Evolutionary conservation across 108 stramenopile species (phyloP).

Genomic region (Cyclotella choctawhatcheeana): DNA sequence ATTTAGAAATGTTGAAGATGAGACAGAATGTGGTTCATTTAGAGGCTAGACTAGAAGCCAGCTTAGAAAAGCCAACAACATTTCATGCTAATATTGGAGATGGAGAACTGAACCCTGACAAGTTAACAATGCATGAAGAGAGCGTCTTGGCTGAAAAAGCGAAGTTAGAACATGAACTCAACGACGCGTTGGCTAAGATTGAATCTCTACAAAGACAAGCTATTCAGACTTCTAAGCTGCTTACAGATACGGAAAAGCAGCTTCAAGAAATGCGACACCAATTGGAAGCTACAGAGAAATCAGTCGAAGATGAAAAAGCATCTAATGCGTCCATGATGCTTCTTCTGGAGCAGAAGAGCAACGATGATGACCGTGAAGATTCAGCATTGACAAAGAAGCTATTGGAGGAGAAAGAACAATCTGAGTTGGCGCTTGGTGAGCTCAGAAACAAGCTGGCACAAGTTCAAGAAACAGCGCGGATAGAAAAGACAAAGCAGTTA

Average conservation of each 20-base stretch:
- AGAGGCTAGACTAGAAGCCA: slow-evolving; percentile 20
- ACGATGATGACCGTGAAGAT: slow-evolving; percentile 19
- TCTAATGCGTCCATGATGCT: slow-evolving; percentile 11
- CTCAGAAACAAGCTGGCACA: slow-evolving; percentile 26
- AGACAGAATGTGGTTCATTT: slow-evolving; percentile 34
- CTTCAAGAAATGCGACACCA: slow-evolving; percentile 7
- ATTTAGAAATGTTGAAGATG: slow-evolving; percentile 48
- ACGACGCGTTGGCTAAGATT: slow-evolving; percentile 25
- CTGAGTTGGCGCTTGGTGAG: slow-evolving; percentile 13
- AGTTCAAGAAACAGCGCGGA: neutral
- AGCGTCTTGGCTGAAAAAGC: slow-evolving; percentile 1
- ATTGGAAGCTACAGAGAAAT: slow-evolving; percentile 20
- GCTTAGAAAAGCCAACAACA: neutral
- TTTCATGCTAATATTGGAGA: slow-evolving; percentile 27
- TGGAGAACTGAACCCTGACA: slow-evolving; percentile 27
- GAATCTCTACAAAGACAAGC: slow-evolving; percentile 2
- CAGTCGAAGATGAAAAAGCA: slow-evolving; percentile 19
- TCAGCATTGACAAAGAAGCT: slow-evolving; percentile 16
- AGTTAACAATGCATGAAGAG: neutral
- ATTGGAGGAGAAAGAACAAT: slow-evolving; percentile 28
- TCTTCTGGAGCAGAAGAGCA: slow-evolving; percentile 34
- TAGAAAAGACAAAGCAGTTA: no score
- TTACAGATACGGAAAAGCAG: slow-evolving; percentile 14
- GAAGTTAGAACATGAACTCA: slow-evolving; percentile 30
- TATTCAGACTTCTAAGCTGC: neutral